These are phyloP conservation scores for Vanderwaltozyma yarrowii DNA, from an alignment of 805 yeast species.

Conservation along the genomic window DNA sequence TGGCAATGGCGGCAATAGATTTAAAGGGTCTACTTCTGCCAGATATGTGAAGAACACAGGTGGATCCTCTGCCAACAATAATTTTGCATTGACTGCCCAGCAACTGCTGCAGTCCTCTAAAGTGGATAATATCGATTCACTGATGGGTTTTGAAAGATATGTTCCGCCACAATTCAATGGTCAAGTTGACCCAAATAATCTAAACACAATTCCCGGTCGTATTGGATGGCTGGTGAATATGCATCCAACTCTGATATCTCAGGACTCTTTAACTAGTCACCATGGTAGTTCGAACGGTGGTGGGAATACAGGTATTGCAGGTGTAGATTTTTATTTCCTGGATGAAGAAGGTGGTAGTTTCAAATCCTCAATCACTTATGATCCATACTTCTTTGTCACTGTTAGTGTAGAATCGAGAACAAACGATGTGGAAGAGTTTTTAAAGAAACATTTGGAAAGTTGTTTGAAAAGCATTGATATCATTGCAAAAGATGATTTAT, in stretches of 20 bases:
- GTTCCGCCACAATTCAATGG: conserved; percentile 47
- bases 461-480: conserved; percentile 46
- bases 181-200: conserved; percentile 6
- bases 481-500: conserved; percentile 66
- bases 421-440: conserved; percentile 75
- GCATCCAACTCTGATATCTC: conserved; percentile 73
- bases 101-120: conserved; percentile 44
- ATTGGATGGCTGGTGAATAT: conserved; percentile 88
- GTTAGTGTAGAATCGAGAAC: conserved; percentile 36
- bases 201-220: conserved; percentile 20
- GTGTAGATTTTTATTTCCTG: conserved; percentile 86
- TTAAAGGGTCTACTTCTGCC: conserved; percentile 43
- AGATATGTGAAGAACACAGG: conserved; percentile 37
- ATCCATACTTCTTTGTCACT: conserved; percentile 76
- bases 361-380: conserved; percentile 71
- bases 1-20: conserved; percentile 9
- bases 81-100: conserved; percentile 26
- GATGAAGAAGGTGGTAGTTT: conserved; percentile 97
- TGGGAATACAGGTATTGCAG: conserved; percentile 54
- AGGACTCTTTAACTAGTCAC: conserved; percentile 24
- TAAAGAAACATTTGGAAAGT: conserved; percentile 57
- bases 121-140: conserved; percentile 59
- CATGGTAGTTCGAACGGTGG: conserved; percentile 7
- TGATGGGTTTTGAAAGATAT: conserved; percentile 85
- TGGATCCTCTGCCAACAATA: conserved; percentile 4